Percentiles rank a stretch among this genome's conserved stretches.
These are phyloP conservation scores for Adansonia digitata DNA, from an alignment of 345 rosid genomes.

Conservation along the genomic window DNA sequence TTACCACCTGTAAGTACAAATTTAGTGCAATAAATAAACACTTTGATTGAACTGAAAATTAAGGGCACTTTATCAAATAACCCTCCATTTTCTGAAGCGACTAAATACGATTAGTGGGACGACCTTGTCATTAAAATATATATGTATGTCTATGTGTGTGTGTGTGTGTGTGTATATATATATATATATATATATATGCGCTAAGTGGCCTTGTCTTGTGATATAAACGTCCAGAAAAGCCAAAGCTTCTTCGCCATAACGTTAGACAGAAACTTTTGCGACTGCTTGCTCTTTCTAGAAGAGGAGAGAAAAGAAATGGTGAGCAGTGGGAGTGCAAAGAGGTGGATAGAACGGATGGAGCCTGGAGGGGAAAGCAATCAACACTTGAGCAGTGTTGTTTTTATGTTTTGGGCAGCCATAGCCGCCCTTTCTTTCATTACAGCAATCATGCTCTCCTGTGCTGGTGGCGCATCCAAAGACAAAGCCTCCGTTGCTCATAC, in stretches of 20 bases:
- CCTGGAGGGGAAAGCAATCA: not conserved
- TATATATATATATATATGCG: no score
- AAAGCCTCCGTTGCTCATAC: not conserved
- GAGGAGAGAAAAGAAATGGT: no score
- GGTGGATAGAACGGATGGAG: not conserved
- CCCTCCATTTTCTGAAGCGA: not conserved
- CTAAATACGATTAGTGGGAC: not conserved
- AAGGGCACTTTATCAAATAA: not conserved
- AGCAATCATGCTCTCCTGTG: constrained; percentile 2
- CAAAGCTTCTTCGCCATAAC: not conserved
- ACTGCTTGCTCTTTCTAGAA: not conserved
- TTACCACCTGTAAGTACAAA: not conserved
- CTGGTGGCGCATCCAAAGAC: constrained; percentile 11
- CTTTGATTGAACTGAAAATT: not conserved
- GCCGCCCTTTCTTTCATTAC: constrained; percentile 1
- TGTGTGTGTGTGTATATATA: no score
- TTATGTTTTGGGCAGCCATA: constrained; percentile 1
- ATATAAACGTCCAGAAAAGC: not conserved
- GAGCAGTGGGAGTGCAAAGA: not conserved
- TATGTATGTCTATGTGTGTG: no score
- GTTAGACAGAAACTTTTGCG: not conserved
- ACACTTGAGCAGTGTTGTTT: not conserved
- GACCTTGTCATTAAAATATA: not conserved
- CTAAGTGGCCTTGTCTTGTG: not conserved
- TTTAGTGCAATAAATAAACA: not conserved